These are phyloP conservation scores for Fomitopsis betulina DNA, from an alignment of 1,284 basidiomycete genomes.

Conservation along the genomic window DNA sequence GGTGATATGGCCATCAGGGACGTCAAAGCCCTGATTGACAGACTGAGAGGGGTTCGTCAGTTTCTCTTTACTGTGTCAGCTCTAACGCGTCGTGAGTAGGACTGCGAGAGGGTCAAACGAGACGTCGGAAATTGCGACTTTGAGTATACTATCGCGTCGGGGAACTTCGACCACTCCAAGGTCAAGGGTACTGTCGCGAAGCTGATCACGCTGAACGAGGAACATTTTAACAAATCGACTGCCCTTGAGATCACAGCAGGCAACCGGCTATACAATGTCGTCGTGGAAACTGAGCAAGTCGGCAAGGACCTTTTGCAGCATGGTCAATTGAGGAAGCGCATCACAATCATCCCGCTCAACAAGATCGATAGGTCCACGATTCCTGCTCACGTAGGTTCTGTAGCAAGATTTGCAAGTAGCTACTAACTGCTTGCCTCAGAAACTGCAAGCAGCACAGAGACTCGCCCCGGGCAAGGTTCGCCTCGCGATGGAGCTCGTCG, in stretches of 20 bases:
- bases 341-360: slow-evolving; percentile 92
- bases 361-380: slow-evolving; percentile 81
- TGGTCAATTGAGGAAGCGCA: slow-evolving; percentile 83
- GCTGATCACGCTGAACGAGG: slow-evolving; percentile 70
- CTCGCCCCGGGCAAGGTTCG: slow-evolving; percentile 84
- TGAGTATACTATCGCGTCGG: slow-evolving; percentile 74
- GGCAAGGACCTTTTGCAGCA: slow-evolving; percentile 84
- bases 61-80: neutral
- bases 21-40: slow-evolving; percentile 55
- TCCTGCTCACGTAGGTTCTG: slow-evolving; percentile 48
- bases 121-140: slow-evolving; percentile 79
- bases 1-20: slow-evolving; percentile 54
- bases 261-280: slow-evolving; percentile 89
- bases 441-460: slow-evolving; percentile 71
- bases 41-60: slow-evolving; percentile 61
- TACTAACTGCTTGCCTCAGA: slow-evolving; percentile 37
- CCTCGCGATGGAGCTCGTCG: slow-evolving; percentile 84
- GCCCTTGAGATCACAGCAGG: slow-evolving; percentile 95
- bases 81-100: slow-evolving; percentile 34
- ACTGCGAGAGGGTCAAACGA: slow-evolving; percentile 70
- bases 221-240: slow-evolving; percentile 76
- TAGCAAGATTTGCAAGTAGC: neutral
- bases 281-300: slow-evolving; percentile 88
- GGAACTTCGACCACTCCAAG: slow-evolving; percentile 80
- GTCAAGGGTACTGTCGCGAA: slow-evolving; percentile 95